Percentiles rank a stretch among this genome's conserved stretches.
Evolutionary conservation across 441 rosid species (phyloP).

Genomic region (Erodium texanum): DNA sequence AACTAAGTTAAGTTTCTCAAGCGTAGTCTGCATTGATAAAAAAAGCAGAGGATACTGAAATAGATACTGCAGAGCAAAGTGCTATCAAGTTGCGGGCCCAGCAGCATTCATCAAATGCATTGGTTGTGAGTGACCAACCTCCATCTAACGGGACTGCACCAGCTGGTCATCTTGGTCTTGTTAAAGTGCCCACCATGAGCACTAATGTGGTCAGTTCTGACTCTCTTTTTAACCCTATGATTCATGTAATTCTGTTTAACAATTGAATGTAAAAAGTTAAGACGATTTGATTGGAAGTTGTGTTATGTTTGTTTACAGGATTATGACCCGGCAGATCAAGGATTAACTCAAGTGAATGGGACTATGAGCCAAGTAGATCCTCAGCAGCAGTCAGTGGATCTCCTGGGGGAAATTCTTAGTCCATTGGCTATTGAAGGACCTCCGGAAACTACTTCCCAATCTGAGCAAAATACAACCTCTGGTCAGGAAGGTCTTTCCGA

Average conservation of each 20-base stretch:
- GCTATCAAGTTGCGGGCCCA: constrained; percentile 91
- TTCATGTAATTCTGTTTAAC: neutral
- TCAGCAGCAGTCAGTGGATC: constrained; percentile 57
- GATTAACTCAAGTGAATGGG: constrained; percentile 37
- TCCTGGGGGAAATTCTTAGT: constrained; percentile 74
- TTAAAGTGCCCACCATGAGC: constrained; percentile 61
- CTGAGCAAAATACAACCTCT: constrained; percentile 35
- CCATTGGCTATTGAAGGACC: constrained; percentile 87
- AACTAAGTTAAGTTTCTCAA: constrained; percentile 8
- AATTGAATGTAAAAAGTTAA: too few relatives aligned
- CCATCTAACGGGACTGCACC: constrained; percentile 62
- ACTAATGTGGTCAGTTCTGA: constrained; percentile 41
- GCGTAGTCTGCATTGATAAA: constrained; percentile 79
- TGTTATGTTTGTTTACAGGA: constrained; percentile 32
- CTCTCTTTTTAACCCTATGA: constrained; percentile 8
- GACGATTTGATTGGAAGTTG: neutral
- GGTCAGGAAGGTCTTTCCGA: constrained; percentile 36
- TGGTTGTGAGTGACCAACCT: constrained; percentile 77
- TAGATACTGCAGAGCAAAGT: constrained; percentile 96
- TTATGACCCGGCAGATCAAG: constrained; percentile 31
- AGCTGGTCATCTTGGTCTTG: constrained; percentile 45
- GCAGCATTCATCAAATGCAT: constrained; percentile 84
- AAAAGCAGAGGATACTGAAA: constrained; percentile 76
- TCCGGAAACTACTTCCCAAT: constrained; percentile 38
- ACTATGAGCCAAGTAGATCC: constrained; percentile 42